Evolutionary conservation across 2,329 filamentous ascomycete species (phyloP).

Genomic region (Xylariaceae sp.): DNA sequence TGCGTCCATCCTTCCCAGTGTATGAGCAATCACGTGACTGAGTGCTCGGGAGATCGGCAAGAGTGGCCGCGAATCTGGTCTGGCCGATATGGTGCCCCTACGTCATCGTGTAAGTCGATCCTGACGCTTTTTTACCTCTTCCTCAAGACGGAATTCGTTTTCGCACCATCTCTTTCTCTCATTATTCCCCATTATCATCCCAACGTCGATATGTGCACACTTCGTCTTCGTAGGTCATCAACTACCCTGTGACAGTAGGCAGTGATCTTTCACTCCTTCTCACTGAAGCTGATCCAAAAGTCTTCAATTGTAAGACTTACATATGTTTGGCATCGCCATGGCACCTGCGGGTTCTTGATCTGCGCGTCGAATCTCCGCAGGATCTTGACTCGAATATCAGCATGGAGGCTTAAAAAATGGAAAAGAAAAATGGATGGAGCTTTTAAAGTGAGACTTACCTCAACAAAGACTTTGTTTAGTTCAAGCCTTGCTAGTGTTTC

Average conservation of each 20-base stretch:
- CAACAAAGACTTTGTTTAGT: constrained; percentile 24
- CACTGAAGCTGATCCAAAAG: constrained; percentile 20
- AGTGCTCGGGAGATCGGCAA: not conserved
- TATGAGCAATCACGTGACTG: not conserved
- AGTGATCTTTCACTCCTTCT: constrained; percentile 2
- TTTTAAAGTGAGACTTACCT: constrained; percentile 3
- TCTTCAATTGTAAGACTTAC: constrained; percentile 24
- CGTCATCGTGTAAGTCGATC: no score
- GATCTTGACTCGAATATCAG: constrained; percentile 17
- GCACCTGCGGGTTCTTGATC: constrained; percentile 21
- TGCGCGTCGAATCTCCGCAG: constrained; percentile 25
- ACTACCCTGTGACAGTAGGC: no score
- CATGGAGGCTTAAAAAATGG: not conserved
- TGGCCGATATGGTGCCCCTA: not conserved
- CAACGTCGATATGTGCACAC: no score
- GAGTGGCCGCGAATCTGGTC: not conserved
- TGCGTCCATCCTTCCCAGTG: not conserved
- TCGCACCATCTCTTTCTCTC: not conserved
- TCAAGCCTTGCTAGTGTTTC: constrained; percentile 26
- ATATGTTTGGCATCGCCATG: constrained; percentile 22
- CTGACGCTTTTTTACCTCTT: not conserved
- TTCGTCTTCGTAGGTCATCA: no score
- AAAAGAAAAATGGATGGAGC: not conserved
- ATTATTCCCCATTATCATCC: no score
- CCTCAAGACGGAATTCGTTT: not conserved